phyloP scores from a whole-genome alignment of 2,329 filamentous ascomycete species.

The Exophiala oligosperma region DNA sequence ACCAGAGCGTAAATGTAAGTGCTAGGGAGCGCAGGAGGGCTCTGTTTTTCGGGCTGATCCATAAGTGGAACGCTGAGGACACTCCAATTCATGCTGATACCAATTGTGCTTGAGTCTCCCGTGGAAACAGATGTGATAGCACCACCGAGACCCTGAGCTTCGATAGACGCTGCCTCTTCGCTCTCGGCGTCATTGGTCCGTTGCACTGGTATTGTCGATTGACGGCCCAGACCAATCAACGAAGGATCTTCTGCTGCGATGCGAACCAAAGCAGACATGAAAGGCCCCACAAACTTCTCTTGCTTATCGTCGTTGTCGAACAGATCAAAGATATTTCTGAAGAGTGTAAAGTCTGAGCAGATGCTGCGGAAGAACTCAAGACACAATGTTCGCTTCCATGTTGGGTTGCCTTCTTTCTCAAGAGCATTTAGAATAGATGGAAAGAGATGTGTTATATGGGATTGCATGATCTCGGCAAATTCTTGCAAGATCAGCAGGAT shows the following conservation, averaged over 20 bases:
- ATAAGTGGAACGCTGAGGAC: conserved; percentile 82
- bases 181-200: conserved; percentile 51
- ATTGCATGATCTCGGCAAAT: conserved; percentile 8
- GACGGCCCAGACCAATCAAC: conserved; percentile 83
- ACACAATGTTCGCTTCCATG: conserved; percentile 86
- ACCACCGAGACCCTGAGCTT: conserved; percentile 82
- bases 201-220: conserved; percentile 77
- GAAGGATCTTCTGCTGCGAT: conserved; percentile 87
- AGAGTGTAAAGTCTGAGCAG: conserved; percentile 75
- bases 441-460: conserved; percentile 79
- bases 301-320: conserved; percentile 74
- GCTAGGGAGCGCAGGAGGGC: conserved; percentile 79
- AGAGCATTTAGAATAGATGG: conserved; percentile 80
- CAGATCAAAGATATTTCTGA: conserved; percentile 75
- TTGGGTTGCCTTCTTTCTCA: conserved; percentile 73
- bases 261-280: conserved; percentile 87
- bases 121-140: conserved; percentile 75
- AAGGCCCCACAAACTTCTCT: conserved; percentile 74
- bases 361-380: conserved; percentile 89
- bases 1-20: conserved; percentile 92
- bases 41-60: conserved; percentile 90
- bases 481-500: conserved; percentile 13
- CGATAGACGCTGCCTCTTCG: conserved; percentile 71
- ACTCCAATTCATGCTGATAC: conserved; percentile 92
- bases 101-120: conserved; percentile 65